Conservation (phyloP, 2,329 filamentous ascomycete genomes). For the Monosporascus cannonballus region DNA sequence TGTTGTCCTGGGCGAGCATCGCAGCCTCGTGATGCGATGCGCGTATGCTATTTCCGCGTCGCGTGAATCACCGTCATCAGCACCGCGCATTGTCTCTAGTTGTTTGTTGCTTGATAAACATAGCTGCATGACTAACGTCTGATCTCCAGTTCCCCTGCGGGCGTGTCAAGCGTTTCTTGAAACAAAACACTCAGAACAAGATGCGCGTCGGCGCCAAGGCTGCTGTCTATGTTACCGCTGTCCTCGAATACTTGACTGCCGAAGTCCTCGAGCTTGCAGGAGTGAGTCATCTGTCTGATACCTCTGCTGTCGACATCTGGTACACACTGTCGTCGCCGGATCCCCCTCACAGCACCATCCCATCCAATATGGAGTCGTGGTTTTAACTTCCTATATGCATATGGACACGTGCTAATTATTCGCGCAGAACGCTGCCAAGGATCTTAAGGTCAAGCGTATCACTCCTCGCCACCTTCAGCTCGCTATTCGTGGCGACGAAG, state of each 20-base stretch:
- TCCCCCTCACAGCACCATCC: background rate
- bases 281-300: constrained; percentile 42
- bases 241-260: constrained; percentile 95
- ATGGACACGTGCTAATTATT: constrained; percentile 7
- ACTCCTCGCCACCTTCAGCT: constrained; percentile 96
- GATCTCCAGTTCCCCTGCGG: constrained; percentile 82
- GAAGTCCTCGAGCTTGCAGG: constrained; percentile 97
- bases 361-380: background rate
- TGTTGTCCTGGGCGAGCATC: background rate
- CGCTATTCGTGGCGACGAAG: constrained; percentile 96
- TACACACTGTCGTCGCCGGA: no score
- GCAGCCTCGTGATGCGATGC: background rate
- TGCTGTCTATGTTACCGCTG: constrained; percentile 95
- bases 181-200: constrained; percentile 99
- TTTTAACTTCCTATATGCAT: background rate
- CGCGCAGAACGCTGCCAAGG: constrained; percentile 85
- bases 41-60: background rate
- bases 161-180: constrained; percentile 99
- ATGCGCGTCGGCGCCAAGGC: constrained; percentile 99
- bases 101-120: background rate
- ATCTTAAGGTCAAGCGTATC: constrained; percentile 99
- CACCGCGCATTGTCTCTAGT: background rate
- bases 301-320: constrained; percentile 1
- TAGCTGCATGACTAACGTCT: constrained; percentile 9
- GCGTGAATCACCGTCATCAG: background rate